Percentiles rank a stretch among this genome's conserved stretches.
Conservation (phyloP, 116 monocot genomes). For the Trichopus zeylanicus region DNA sequence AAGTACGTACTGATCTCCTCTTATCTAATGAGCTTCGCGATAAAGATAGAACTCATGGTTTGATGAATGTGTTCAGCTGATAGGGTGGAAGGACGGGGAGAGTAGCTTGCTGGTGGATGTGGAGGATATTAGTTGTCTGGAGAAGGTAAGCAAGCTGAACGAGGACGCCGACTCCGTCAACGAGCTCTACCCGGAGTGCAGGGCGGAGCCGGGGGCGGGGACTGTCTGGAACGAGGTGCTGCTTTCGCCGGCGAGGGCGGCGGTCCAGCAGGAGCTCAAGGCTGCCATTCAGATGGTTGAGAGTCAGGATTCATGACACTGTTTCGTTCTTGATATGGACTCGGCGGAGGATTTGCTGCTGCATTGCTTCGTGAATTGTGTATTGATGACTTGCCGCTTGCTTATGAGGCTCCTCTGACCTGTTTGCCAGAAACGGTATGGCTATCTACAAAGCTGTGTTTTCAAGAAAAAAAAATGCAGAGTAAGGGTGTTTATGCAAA, state of each 20-base stretch:
- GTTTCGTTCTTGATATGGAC: too few species aligned
- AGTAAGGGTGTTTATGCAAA: too few species aligned
- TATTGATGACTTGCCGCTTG: too few species aligned
- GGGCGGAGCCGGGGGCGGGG: slow-evolving; percentile 4
- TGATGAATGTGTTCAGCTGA: slow-evolving; percentile 75
- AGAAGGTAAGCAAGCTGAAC: slow-evolving; percentile 44
- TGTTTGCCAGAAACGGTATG: too few species aligned
- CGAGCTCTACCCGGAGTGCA: slow-evolving; percentile 37
- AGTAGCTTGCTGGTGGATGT: slow-evolving; percentile 60
- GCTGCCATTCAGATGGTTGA: slow-evolving; percentile 27
- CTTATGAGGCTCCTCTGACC: too few species aligned
- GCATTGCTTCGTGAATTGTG: not conserved
- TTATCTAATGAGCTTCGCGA: not conserved
- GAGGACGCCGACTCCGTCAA: slow-evolving; percentile 57
- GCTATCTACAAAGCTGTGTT: too few species aligned
- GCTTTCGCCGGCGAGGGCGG: slow-evolving; percentile 25
- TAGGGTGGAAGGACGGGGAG: slow-evolving; percentile 72
- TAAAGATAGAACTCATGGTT: too few species aligned
- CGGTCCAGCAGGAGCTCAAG: slow-evolving; percentile 45
- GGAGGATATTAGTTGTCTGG: slow-evolving; percentile 36
- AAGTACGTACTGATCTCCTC: slow-evolving; percentile 37
- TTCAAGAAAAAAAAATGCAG: too few species aligned
- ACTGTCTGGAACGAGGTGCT: slow-evolving; percentile 52
- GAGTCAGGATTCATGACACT: slow-evolving; percentile 11
- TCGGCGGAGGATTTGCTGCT: too few species aligned